Evolutionary conservation across 2,329 filamentous ascomycete genomes (phyloP).

Genomic region (Epichloe hybrida): DNA sequence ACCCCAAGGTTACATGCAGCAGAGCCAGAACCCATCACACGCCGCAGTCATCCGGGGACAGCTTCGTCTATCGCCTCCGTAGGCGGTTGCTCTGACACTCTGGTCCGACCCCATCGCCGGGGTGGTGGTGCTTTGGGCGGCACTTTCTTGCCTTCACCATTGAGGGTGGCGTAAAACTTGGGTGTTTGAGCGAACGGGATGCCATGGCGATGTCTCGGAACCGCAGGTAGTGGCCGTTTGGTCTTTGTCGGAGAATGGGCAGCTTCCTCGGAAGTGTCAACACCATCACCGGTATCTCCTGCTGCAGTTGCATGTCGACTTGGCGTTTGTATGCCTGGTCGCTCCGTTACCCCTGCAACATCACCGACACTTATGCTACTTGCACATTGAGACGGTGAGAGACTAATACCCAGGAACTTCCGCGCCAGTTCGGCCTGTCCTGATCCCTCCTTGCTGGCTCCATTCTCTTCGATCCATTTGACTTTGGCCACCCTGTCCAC

Average conservation of each 20-base stretch:
- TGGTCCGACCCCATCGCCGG: conserved; percentile 30
- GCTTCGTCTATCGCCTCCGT: conserved; percentile 1
- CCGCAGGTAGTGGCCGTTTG: conserved; percentile 38
- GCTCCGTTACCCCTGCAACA: conserved; percentile 67
- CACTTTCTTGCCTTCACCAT: conserved; percentile 23
- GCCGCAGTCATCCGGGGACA: not conserved
- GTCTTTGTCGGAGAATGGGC: conserved; percentile 14
- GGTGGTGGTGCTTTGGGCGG: conserved; percentile 34
- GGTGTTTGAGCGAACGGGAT: conserved; percentile 26
- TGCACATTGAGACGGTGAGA: conserved; percentile 49
- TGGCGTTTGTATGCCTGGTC: conserved; percentile 69
- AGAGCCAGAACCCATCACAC: not conserved
- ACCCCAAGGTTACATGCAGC: too few species aligned
- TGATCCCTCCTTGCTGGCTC: conserved; percentile 19
- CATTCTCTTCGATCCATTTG: conserved; percentile 45
- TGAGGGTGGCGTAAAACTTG: conserved; percentile 16
- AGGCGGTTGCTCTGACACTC: conserved; percentile 18
- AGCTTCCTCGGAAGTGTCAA: conserved; percentile 11
- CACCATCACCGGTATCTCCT: conserved; percentile 7
- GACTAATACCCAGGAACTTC: conserved; percentile 56
- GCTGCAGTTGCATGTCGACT: conserved; percentile 39
- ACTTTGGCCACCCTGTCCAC: conserved; percentile 64
- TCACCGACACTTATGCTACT: conserved; percentile 67
- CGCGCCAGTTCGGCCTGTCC: conserved; percentile 35
- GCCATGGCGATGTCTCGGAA: conserved; percentile 44